Evolutionary conservation across 805 yeast genomes (phyloP).

Genomic region (Candida glaebosa): DNA sequence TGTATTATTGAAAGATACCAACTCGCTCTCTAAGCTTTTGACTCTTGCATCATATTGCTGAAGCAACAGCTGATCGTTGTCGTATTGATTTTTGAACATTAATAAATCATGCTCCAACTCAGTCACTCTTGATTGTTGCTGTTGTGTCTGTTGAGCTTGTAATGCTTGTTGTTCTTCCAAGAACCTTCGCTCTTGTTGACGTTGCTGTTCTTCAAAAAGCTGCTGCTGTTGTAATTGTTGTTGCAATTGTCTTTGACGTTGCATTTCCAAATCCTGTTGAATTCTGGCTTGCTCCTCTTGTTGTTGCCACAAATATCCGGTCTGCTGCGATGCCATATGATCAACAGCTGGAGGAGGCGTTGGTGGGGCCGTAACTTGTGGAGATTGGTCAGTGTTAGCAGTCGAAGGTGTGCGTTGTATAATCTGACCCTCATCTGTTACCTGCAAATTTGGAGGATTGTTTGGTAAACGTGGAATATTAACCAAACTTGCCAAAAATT

Average conservation of each 20-base stretch:
- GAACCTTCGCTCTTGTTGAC: constrained; percentile 64
- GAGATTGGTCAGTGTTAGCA: constrained; percentile 17
- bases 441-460: constrained; percentile 57
- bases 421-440: constrained; percentile 40
- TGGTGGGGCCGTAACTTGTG: constrained; percentile 42
- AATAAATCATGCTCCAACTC: constrained; percentile 80
- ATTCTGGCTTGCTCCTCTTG: constrained; percentile 57
- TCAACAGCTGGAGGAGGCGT: constrained; percentile 36
- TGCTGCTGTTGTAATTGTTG: constrained; percentile 68
- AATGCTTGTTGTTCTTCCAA: constrained; percentile 63
- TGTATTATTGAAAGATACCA: constrained; percentile 54
- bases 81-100: constrained; percentile 74
- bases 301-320: constrained; percentile 52
- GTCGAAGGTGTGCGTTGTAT: constrained; percentile 30
- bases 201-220: constrained; percentile 71
- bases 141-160: constrained; percentile 66
- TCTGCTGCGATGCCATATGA: constrained; percentile 46
- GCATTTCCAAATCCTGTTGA: constrained; percentile 61
- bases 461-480: constrained; percentile 67
- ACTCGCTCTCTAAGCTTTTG: constrained; percentile 72
- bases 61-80: constrained; percentile 76
- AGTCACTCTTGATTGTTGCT: constrained; percentile 73
- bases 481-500: constrained; percentile 74
- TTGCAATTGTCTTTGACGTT: constrained; percentile 63
- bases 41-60: constrained; percentile 88